Percentiles rank a stretch among this genome's conserved stretches.
These are phyloP conservation scores for Daldinia grandis DNA, from an alignment of 495 filamentous ascomycete species.

Conservation along the genomic window DNA sequence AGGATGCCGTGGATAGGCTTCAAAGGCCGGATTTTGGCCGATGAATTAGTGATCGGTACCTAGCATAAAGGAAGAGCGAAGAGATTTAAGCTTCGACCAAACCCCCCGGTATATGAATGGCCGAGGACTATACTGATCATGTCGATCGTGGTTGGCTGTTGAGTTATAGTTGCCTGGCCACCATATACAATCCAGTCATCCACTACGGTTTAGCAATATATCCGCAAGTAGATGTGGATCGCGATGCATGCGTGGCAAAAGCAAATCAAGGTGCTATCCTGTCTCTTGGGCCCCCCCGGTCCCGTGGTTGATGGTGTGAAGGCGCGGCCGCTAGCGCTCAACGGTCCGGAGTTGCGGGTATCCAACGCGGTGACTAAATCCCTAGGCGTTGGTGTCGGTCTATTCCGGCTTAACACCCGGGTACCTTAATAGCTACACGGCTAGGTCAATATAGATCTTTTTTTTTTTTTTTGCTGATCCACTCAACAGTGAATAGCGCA, in stretches of 20 bases:
- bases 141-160: slow-evolving; percentile 16
- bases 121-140: slow-evolving; percentile 15
- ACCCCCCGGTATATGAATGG: slow-evolving; percentile 10
- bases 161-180: not conserved
- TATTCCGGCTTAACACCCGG: slow-evolving; percentile 24
- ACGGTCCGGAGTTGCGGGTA: slow-evolving; percentile 34
- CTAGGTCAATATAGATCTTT: slow-evolving; percentile 13
- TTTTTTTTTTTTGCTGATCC: slow-evolving; percentile 2
- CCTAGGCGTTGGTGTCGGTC: slow-evolving; percentile 16
- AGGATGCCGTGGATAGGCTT: not conserved
- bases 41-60: not conserved
- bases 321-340: slow-evolving; percentile 15
- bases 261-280: slow-evolving; percentile 15
- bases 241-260: slow-evolving; percentile 30
- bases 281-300: not conserved
- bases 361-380: slow-evolving; percentile 17
- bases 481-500: slow-evolving; percentile 6
- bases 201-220: slow-evolving; percentile 15
- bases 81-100: slow-evolving; percentile 12
- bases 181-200: slow-evolving; percentile 14
- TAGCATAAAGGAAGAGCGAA: slow-evolving; percentile 11
- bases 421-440: not conserved
- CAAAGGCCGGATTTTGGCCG: not conserved
- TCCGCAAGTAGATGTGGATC: slow-evolving; percentile 19
- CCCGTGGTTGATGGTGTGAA: slow-evolving; percentile 27